Evolutionary conservation across 2,329 filamentous ascomycete genomes (phyloP), one percentile per base, ranked within the genome.

Genomic region (Dothiorella sarmentorum): DNA sequence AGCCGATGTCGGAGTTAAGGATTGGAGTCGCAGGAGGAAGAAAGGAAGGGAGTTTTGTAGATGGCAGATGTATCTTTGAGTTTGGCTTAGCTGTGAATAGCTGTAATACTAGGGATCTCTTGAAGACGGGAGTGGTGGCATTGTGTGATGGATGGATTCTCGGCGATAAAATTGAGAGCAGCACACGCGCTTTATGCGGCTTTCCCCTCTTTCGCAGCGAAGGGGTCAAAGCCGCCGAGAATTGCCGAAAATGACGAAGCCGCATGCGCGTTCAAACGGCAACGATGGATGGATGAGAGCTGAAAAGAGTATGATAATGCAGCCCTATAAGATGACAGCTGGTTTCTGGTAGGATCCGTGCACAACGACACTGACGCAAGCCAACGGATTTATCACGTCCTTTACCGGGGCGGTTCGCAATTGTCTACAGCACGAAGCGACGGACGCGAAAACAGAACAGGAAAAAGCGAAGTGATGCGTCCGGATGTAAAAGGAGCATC

Each of bases 401-500:
- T 40, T 20, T 29, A 29, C 29, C 24, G 49, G 49, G 15, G 24
- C 7, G 18, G 18, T 17, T 7, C 9, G 37, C 49, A 11, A 40
- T 29, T 53, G 22, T 38, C 18, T 17, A 7, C n/a, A n/a, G n/a
- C 22, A n/a, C 11, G 11, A 9, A 7, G 33, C 13, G 15, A 27
- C 17, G 20, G 7, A 15, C 9, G 27, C 20, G 29, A 17, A 17
- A 10, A 17, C 15, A 3, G 17, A 9, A 17, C 15, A 35, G 22
- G 9, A 20, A 27, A 52, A 38, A 11, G 15, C n/a, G 26, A 7
- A 40, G 29, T 15, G 22, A 40, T 6, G 2, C 13, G 33, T 15
- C 49, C 49, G 49, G 49, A 53, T 29, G 49, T 40, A 53, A 53
- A 53, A n/a, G 24, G 11, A 20, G 24, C 35, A 29, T 53, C 33